Base-by-base conservation (phyloP, 2,329 filamentous ascomycete genomes). In the Chrysosporium queenslandicum region DNA sequence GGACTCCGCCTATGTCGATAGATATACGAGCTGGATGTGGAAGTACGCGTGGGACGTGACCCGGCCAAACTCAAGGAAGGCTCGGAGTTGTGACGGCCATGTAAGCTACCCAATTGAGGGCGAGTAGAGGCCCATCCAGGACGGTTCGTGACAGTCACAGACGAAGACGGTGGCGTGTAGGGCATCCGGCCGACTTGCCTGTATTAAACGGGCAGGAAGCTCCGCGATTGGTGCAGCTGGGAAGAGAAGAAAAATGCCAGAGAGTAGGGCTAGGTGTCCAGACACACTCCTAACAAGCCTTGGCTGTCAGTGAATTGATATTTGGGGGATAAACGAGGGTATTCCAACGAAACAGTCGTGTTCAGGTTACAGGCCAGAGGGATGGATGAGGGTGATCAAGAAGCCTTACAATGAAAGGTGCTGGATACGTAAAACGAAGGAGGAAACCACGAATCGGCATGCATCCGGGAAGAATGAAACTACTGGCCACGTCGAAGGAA, bases 1-100 rank as follows among this genome's bases (percentile, higher is more conserved):
- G 79, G 76, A 53, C 78, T 77, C 50, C 80, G 75, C 50, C 81
- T 73, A 62, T 82, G 79, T 64, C 77, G 79, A 66, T 76, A 77
- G 52, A 82, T 71, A 63, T 83, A 83, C 14, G 79, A 75, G 3
- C 77, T 75, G 29, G 80, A 83, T 7, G 77, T 77, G 53, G 75
- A 71, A 11, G 77, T 79, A 41, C 77, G 75, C 74, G 72, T 63
- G 69, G 77, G 61, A 74, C 62, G 51, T 65, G 68, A 27, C 16
- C 32, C 41, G 32, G 47, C 30, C 27, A 43, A 11, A 7, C 30
- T 52, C 48, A 59, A 18, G 16, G 50, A 42, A n/a, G 58, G 55
- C 18, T 58, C 56, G 7, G 55, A 59, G 29, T 51, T 53, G 14
- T 58, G 56, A 12, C 55, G 57, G 43, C 47, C 53, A 47, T 58